Evolutionary conservation across 177 flowering plant genomes (phyloP), one percentile per base, ranked within the genome.

Genomic region (Vitis hybrid): DNA sequence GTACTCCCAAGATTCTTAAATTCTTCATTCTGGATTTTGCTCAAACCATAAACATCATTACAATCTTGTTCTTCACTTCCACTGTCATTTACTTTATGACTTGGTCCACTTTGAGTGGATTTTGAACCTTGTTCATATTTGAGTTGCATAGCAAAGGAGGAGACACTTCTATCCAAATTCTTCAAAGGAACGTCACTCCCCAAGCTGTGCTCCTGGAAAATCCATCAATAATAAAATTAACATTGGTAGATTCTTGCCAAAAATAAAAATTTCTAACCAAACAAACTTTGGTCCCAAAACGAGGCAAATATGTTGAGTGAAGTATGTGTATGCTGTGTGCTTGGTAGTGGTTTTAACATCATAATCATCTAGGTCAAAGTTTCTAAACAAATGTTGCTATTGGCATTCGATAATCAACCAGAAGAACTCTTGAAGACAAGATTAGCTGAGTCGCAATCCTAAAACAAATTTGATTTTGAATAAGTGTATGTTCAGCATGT

Each of bases 171-270:
- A 68, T 89, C 85, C 5, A 82, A 81, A 70, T 87, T 81, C 87
- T 88, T 93, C 82, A 93, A 71, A 49, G 97, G 84, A 72, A 93
- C 94, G 81, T 95, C 98, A 73, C 91, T 95, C 56, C 98, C 97
- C 83, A 93, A 80, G 60, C 82, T 72, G 49, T 90, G 91, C 56
- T 90, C 90, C 99, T 93, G 75, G 54, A 57, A 68, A 65, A 60
- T 58, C 45, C 21, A 55, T 12, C 40, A 51, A 63, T 0, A 23
- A 65, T 1, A 32, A 60, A 59, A 56, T 52, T 15, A 10, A 18
- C 10, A 18, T 32, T 66, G 17, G 57, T 15, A 14, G 2, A 34
- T 9, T 62, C 65, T 50, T 9, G 45, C 45, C 10, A 26, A 34
- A 11, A 61, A 19, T 12, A 67, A 17, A 15, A 48, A 30, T 5